These are phyloP conservation scores for Ophiostoma tasmaniense DNA, from an alignment of 2,329 filamentous ascomycete genomes.

Conservation along the genomic window DNA sequence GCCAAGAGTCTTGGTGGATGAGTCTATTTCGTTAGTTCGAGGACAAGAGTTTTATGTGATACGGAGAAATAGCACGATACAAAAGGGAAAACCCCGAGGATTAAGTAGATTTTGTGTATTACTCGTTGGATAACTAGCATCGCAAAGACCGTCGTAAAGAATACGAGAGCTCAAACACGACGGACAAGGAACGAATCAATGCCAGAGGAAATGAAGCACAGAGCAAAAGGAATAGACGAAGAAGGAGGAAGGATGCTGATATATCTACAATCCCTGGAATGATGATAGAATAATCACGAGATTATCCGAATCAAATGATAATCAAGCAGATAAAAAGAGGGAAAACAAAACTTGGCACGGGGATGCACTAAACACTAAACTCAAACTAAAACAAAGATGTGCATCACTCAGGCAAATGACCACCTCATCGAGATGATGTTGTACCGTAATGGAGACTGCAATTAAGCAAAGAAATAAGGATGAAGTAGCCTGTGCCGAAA, in stretches of 20 bases:
- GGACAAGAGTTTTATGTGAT: constrained; percentile 3
- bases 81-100: not conserved
- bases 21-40: constrained; percentile 14
- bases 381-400: not conserved
- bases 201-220: not conserved
- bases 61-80: constrained; percentile 8
- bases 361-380: not conserved
- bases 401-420: constrained; percentile 1
- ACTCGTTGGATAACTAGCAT: no score
- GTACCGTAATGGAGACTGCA: not conserved
- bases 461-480: not conserved
- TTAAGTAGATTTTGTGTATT: not conserved
- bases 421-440: not conserved
- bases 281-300: not conserved
- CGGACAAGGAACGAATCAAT: not conserved
- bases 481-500: not conserved
- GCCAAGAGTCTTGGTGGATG: constrained; percentile 16
- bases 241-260: no score
- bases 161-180: not conserved
- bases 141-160: not conserved
- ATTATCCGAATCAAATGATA: not conserved
- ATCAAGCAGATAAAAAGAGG: not conserved
- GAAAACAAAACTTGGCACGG: not conserved
- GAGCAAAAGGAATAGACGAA: no score
- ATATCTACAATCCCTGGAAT: not conserved